phyloP scores from a whole-genome alignment of 176 grass and related monocot species.

The Typha latifolia region DNA sequence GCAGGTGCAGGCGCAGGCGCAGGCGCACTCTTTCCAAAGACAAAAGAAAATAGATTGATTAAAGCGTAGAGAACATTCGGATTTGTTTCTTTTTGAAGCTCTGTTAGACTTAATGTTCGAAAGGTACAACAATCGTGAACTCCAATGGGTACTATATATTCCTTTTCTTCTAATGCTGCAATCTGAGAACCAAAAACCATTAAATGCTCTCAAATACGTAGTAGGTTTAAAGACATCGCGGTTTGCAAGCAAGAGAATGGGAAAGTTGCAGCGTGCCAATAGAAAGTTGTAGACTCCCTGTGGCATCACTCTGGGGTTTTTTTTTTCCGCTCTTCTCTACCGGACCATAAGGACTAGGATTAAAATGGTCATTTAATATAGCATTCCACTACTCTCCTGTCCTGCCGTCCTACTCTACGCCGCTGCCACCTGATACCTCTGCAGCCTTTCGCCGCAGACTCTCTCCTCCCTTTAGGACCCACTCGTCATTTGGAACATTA shows the following conservation, averaged over 20 bases:
- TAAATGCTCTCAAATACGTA: too few species aligned
- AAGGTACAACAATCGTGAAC: background rate
- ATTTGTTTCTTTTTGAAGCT: background rate
- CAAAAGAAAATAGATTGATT: background rate
- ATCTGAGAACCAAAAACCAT: too few species aligned
- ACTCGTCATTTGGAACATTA: too few species aligned
- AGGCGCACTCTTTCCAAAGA: background rate
- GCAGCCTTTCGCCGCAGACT: background rate
- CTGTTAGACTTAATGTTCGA: background rate
- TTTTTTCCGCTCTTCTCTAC: too few species aligned
- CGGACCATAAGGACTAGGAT: background rate
- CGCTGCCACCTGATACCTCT: background rate
- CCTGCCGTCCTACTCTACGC: background rate
- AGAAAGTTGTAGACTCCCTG: background rate
- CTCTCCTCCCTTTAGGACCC: background rate
- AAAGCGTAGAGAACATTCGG: background rate
- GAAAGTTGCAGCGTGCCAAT: background rate
- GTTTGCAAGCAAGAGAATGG: background rate
- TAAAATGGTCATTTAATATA: background rate
- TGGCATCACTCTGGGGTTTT: background rate
- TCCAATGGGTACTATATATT: background rate
- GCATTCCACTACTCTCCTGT: background rate
- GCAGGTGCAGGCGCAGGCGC: background rate
- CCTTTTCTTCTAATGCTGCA: background rate
- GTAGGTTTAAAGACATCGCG: background rate